phyloP scores from a whole-genome alignment of 2,329 filamentous ascomycete species.

The Fusarium coicis region DNA sequence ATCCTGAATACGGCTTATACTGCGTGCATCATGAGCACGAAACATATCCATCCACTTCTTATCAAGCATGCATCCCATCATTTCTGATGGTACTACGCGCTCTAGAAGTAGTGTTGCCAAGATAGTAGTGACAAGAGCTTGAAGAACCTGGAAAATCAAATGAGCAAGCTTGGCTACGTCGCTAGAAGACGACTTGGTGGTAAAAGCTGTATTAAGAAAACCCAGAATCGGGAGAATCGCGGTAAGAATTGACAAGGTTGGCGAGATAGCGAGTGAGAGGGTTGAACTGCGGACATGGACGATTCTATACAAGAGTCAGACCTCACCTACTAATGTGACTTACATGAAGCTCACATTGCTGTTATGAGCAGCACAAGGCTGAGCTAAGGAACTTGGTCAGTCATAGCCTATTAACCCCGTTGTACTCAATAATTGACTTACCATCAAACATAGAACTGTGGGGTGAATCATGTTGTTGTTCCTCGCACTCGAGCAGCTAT shows the following conservation, averaged over 20 bases:
- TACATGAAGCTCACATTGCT: slow-evolving; percentile 43
- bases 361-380: slow-evolving; percentile 46
- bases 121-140: slow-evolving; percentile 55
- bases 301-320: slow-evolving; percentile 46
- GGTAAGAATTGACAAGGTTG: slow-evolving; percentile 50
- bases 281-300: slow-evolving; percentile 52
- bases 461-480: slow-evolving; percentile 42
- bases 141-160: slow-evolving; percentile 54
- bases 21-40: slow-evolving; percentile 57
- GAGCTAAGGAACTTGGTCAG: slow-evolving; percentile 32
- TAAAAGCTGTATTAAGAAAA: slow-evolving; percentile 50
- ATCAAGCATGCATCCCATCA: slow-evolving; percentile 64
- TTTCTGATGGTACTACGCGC: slow-evolving; percentile 47
- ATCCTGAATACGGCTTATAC: slow-evolving; percentile 72
- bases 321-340: neutral
- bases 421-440: slow-evolving; percentile 19
- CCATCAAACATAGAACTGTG: slow-evolving; percentile 47
- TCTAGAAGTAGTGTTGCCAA: slow-evolving; percentile 58
- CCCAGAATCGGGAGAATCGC: slow-evolving; percentile 55
- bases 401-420: no score
- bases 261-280: slow-evolving; percentile 55
- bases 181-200: slow-evolving; percentile 35
- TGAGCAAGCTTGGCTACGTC: slow-evolving; percentile 44
- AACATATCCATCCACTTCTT: slow-evolving; percentile 67
- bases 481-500: no score